Evolutionary conservation across 2,329 filamentous ascomycete species (phyloP).

Genomic region (Ophiocordyceps camponoti-floridani): DNA sequence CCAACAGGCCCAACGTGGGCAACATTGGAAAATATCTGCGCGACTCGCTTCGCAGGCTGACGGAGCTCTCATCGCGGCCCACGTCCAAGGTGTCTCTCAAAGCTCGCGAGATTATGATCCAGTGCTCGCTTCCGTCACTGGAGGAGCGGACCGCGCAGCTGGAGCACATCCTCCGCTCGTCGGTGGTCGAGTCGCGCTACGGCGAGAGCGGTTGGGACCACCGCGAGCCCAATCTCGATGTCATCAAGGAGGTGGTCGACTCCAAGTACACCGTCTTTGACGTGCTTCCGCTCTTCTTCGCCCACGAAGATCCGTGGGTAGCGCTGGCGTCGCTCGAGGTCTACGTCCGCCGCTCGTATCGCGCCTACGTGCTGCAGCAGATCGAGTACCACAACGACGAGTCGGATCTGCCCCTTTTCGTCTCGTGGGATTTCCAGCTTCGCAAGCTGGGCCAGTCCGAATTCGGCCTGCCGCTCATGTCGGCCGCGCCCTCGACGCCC

Average conservation of each 20-base stretch:
- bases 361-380: constrained; percentile 80
- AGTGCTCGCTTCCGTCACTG: constrained; percentile 86
- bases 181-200: constrained; percentile 91
- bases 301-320: constrained; percentile 86
- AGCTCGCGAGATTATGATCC: constrained; percentile 91
- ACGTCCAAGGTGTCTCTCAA: constrained; percentile 95
- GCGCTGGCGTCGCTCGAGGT: constrained; percentile 86
- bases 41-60: constrained; percentile 63
- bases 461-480: constrained; percentile 65
- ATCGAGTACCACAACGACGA: constrained; percentile 83
- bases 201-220: constrained; percentile 96
- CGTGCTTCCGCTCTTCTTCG: constrained; percentile 88
- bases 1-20: constrained; percentile 79
- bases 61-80: constrained; percentile 62
- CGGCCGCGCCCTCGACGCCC: constrained; percentile 70
- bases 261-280: constrained; percentile 98
- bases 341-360: constrained; percentile 90
- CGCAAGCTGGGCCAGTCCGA: constrained; percentile 86
- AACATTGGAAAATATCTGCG: constrained; percentile 82
- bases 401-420: constrained; percentile 45
- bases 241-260: constrained; percentile 95
- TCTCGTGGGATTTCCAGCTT: constrained; percentile 92
- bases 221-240: constrained; percentile 71
- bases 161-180: constrained; percentile 94
- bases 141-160: constrained; percentile 92